Conservation (phyloP, 2,329 filamentous ascomycete genomes). For the Diaporthe batatas region DNA sequence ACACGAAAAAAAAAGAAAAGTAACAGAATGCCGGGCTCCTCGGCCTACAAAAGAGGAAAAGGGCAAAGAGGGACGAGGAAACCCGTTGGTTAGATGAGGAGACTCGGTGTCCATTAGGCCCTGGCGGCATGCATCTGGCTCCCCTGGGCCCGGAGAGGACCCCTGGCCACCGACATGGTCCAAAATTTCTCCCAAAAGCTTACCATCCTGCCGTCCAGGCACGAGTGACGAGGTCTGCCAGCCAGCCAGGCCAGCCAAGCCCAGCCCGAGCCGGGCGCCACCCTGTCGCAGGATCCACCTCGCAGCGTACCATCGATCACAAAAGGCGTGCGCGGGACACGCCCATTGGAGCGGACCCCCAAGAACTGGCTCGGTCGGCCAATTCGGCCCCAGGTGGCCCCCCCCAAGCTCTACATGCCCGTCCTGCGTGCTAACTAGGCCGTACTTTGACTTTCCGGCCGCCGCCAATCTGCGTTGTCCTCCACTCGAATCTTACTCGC, state of each 20-base stretch:
- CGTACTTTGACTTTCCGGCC: neutral
- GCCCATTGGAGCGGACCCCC: conserved; percentile 17
- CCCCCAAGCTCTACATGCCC: conserved; percentile 1
- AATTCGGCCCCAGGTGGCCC: neutral
- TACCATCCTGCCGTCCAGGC: conserved; percentile 16
- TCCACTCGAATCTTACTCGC: conserved; percentile 13
- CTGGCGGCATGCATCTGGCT: conserved; percentile 27
- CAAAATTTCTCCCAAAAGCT: conserved; percentile 23
- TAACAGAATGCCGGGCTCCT: neutral
- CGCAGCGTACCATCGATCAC: conserved; percentile 22
- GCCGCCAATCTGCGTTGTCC: neutral
- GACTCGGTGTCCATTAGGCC: conserved; percentile 15
- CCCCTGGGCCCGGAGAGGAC: neutral
- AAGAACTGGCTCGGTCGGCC: conserved; percentile 8
- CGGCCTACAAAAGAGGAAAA: neutral
- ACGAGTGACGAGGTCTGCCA: neutral
- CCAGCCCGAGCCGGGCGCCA: neutral
- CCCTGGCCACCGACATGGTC: conserved; percentile 19
- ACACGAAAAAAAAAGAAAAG: neutral
- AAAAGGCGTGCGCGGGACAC: conserved; percentile 6
- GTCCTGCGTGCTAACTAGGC: conserved; percentile 18
- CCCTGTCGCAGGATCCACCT: conserved; percentile 28
- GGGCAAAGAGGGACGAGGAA: neutral
- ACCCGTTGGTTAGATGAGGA: conserved; percentile 18
- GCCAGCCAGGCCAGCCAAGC: neutral